These are phyloP conservation scores for Eurotiales sp. DNA, from an alignment of 2,329 filamentous ascomycete species.

Conservation along the genomic window DNA sequence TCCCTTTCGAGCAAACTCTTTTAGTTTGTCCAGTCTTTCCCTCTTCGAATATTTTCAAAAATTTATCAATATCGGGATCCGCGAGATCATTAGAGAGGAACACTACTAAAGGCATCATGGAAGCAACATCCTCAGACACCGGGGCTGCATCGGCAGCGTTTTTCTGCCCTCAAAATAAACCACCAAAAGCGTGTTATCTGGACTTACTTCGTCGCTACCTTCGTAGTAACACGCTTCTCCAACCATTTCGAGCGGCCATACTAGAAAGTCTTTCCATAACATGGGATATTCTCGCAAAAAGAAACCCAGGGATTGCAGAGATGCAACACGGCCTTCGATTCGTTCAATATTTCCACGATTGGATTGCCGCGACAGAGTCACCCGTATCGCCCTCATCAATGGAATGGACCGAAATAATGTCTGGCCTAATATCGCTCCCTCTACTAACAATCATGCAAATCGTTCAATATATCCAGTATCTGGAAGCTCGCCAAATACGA, in stretches of 20 bases:
- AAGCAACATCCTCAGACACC: background rate
- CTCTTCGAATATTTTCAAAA: background rate
- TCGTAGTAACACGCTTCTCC: background rate
- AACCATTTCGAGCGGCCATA: conserved; percentile 6
- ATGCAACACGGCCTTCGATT: conserved; percentile 8
- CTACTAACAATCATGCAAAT: conserved; percentile 9
- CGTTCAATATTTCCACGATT: conserved; percentile 5
- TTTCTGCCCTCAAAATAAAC: conserved; percentile 13
- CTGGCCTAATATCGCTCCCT: conserved; percentile 8
- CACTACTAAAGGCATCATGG: background rate
- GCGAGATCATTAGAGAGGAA: background rate
- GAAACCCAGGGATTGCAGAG: conserved; percentile 1
- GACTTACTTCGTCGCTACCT: conserved; percentile 10
- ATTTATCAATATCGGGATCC: no score
- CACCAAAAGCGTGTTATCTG: conserved; percentile 3
- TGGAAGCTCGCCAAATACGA: conserved; percentile 2
- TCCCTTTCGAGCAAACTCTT: no score
- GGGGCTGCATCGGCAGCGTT: conserved; percentile 9
- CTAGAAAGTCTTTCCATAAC: conserved; percentile 3
- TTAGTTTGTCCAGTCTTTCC: background rate
- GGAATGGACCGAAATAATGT: conserved; percentile 13
- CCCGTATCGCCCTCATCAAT: background rate
- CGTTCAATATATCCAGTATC: conserved; percentile 12
- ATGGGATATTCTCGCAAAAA: conserved; percentile 1
- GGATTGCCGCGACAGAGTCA: conserved; percentile 6